A percentile compares a stretch with the other conserved stretches of the same genome.
These are phyloP conservation scores for Dioscorea alata DNA, from an alignment of 106 monocot species.

Conservation along the genomic window DNA sequence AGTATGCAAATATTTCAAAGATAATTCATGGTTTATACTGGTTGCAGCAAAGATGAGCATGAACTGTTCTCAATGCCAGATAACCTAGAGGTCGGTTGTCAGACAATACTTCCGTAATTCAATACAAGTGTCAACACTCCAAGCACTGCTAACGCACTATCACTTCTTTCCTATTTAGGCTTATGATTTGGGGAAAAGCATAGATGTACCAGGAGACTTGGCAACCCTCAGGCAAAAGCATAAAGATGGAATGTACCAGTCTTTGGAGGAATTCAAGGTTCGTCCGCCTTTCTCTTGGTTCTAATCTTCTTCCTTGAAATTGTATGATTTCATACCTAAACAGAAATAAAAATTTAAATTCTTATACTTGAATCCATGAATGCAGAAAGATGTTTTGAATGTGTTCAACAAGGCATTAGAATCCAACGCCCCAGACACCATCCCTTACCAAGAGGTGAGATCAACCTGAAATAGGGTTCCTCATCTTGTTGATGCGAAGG, in stretches of 20 bases:
- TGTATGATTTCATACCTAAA: not conserved
- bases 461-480: not conserved
- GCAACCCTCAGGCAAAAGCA: constrained; percentile 46
- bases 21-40: not conserved
- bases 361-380: not conserved
- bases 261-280: constrained; percentile 53
- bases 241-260: constrained; percentile 37
- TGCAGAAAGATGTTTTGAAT: constrained; percentile 43
- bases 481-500: not conserved
- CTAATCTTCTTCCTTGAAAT: not conserved
- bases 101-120: not conserved
- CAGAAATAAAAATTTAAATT: not conserved
- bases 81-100: constrained; percentile 26
- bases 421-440: constrained; percentile 27
- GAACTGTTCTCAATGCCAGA: constrained; percentile 52
- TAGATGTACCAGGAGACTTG: constrained; percentile 33
- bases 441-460: constrained; percentile 34
- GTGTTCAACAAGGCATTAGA: constrained; percentile 35
- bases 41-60: constrained; percentile 35
- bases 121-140: not conserved
- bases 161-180: constrained; percentile 7
- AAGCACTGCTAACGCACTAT: too few species aligned
- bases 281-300: not conserved
- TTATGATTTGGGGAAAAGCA: constrained; percentile 29
- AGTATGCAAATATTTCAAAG: not conserved